Percentiles rank a stretch among this genome's conserved stretches.
phyloP scores from a whole-genome alignment of 331 rosid species.

The Cydonia oblonga region DNA sequence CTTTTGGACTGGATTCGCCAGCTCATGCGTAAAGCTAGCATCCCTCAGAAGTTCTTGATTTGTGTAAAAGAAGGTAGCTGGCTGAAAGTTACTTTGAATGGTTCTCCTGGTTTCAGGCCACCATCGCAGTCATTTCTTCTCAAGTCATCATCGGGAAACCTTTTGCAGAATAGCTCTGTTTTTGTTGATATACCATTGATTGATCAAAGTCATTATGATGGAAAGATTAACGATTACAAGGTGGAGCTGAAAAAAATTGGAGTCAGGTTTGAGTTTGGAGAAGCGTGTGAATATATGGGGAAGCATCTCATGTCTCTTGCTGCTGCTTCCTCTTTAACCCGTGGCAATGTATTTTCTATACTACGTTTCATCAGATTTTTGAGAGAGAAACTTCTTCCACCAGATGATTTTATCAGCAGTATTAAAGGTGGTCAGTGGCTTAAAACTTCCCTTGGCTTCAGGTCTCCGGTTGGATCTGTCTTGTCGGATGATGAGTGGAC shows the following conservation, averaged over 20 bases:
- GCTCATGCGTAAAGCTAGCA: background rate
- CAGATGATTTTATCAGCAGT: conserved; percentile 26
- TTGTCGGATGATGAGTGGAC: conserved; percentile 40
- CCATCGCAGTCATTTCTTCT: conserved; percentile 51
- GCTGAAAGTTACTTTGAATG: conserved; percentile 41
- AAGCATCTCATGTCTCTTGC: conserved; percentile 54
- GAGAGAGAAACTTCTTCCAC: conserved; percentile 12
- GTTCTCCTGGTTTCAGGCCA: conserved; percentile 27
- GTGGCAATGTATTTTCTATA: conserved; percentile 29
- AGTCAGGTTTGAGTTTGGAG: conserved; percentile 50
- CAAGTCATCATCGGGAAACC: conserved; percentile 26
- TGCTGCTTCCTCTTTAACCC: conserved; percentile 19
- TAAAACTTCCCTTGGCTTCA: conserved; percentile 42
- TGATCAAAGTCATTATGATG: conserved; percentile 44
- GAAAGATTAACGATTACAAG: conserved; percentile 20
- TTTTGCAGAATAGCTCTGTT: conserved; percentile 44
- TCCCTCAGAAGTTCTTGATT: conserved; percentile 42
- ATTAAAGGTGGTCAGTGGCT: conserved; percentile 41
- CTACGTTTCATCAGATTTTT: conserved; percentile 45
- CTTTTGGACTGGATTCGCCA: conserved; percentile 51
- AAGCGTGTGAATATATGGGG: conserved; percentile 59
- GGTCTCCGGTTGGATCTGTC: conserved; percentile 50
- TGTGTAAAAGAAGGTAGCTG: conserved; percentile 57
- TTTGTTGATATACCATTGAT: conserved; percentile 63
- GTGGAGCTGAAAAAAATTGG: conserved; percentile 60